phyloP scores from a whole-genome alignment of 805 yeast genomes.

The Suhomyces prunicola region DNA sequence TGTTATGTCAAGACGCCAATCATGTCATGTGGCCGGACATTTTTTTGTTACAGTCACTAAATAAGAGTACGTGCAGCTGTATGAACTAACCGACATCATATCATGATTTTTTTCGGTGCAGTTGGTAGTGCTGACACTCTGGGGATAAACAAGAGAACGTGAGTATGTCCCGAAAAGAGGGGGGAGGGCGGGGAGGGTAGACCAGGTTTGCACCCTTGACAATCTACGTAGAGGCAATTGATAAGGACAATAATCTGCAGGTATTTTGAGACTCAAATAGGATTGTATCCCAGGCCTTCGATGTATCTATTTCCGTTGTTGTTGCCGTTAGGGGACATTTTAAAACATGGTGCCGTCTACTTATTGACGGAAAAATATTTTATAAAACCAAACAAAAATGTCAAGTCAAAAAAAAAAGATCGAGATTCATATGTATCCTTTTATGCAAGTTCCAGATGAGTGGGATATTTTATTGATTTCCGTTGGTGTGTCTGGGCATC shows the following conservation, averaged over 20 bases:
- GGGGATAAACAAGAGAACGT: neutral
- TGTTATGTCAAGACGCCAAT: neutral
- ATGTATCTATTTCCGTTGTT: neutral
- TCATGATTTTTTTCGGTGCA: slow-evolving; percentile 4
- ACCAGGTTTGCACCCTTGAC: neutral
- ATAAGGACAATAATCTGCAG: neutral
- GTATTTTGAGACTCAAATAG: neutral
- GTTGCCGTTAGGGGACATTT: neutral
- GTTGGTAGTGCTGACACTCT: neutral
- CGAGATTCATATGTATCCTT: slow-evolving; percentile 5
- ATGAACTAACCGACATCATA: neutral
- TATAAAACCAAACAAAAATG: neutral
- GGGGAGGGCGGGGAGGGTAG: too few species aligned
- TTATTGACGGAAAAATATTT: neutral
- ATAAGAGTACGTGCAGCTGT: neutral
- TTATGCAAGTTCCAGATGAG: slow-evolving; percentile 2
- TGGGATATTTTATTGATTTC: neutral
- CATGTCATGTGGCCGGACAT: neutral
- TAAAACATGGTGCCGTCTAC: neutral
- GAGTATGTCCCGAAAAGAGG: neutral
- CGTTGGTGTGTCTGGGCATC: neutral
- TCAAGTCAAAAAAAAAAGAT: slow-evolving; percentile 5
- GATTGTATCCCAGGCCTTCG: neutral
- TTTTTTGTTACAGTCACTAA: neutral
- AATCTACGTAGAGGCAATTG: neutral